A percentile compares a stretch with the other conserved stretches of the same genome.
Conservation (phyloP, 768 basidiomycete genomes). For the Amanita pseudoporphyria region DNA sequence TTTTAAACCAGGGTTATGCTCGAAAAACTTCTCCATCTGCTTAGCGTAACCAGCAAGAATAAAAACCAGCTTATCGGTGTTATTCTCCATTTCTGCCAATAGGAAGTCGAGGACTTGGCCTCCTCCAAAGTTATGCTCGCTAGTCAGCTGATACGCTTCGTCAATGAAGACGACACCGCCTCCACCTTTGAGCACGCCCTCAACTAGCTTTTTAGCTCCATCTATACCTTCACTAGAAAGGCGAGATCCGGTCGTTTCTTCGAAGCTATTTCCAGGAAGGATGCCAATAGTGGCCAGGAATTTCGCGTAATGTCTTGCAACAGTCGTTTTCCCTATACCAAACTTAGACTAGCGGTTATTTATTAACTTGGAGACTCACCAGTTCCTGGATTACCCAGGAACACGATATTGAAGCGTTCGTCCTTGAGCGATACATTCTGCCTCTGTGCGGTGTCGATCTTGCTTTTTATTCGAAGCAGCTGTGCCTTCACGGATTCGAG, state of each 20-base stretch:
- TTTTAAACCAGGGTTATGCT: constrained; percentile 59
- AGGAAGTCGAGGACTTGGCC: constrained; percentile 57
- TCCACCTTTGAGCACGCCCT: constrained; percentile 36
- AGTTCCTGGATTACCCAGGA: constrained; percentile 70
- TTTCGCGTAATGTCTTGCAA: constrained; percentile 54
- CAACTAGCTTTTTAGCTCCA: constrained; percentile 40
- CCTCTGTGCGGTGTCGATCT: constrained; percentile 44
- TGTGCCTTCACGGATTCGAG: constrained; percentile 56
- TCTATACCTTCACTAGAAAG: constrained; percentile 48
- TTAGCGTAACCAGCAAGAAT: constrained; percentile 63
- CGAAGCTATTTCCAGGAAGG: constrained; percentile 41
- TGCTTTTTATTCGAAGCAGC: constrained; percentile 48
- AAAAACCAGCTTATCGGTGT: constrained; percentile 53
- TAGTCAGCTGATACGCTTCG: constrained; percentile 61
- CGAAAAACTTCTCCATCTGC: constrained; percentile 72
- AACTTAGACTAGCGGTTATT: neutral
- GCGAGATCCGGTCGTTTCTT: constrained; percentile 55
- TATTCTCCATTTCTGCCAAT: constrained; percentile 69
- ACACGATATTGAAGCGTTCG: constrained; percentile 51
- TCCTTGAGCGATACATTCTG: constrained; percentile 42
- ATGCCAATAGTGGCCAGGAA: constrained; percentile 47
- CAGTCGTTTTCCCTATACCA: constrained; percentile 56
- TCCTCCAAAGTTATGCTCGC: constrained; percentile 37
- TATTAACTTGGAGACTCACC: constrained; percentile 28
- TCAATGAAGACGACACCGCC: constrained; percentile 65